These are phyloP conservation scores for Spiromastix sp. DNA, from an alignment of 2,329 filamentous ascomycete species.

Conservation along the genomic window DNA sequence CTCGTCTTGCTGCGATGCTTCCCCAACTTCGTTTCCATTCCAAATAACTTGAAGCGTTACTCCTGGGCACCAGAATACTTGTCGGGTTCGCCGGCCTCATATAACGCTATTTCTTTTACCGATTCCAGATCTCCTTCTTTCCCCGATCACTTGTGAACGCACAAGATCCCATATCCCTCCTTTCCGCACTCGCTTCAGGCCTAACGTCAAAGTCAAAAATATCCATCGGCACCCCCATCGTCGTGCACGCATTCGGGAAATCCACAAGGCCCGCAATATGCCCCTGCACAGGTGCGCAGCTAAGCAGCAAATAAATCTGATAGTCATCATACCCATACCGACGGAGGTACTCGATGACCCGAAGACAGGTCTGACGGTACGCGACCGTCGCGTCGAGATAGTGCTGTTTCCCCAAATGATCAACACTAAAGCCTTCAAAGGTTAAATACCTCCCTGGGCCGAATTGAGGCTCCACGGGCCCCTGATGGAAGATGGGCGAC, in stretches of 20 bases:
- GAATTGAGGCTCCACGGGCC: slow-evolving; percentile 81
- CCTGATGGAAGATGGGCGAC: slow-evolving; percentile 74
- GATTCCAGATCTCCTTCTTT: background rate
- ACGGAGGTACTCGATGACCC: slow-evolving; percentile 68
- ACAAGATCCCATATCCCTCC: slow-evolving; percentile 60
- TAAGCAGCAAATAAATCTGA: slow-evolving; percentile 76
- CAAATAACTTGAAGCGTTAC: too few relatives aligned
- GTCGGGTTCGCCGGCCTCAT: too few relatives aligned
- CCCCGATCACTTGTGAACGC: slow-evolving; percentile 43
- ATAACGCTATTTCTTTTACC: too few relatives aligned
- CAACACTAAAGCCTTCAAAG: slow-evolving; percentile 84
- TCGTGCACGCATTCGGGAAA: slow-evolving; percentile 85
- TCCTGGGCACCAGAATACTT: too few relatives aligned
- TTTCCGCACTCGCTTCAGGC: slow-evolving; percentile 50
- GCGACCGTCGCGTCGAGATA: slow-evolving; percentile 80
- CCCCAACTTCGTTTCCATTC: too few relatives aligned
- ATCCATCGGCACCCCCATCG: slow-evolving; percentile 78
- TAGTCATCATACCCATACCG: slow-evolving; percentile 62
- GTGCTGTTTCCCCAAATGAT: slow-evolving; percentile 79
- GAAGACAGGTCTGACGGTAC: slow-evolving; percentile 69
- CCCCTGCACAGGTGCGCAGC: slow-evolving; percentile 77
- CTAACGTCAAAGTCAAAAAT: slow-evolving; percentile 92
- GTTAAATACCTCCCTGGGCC: slow-evolving; percentile 72
- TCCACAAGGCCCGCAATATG: slow-evolving; percentile 85
- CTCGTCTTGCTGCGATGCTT: too few relatives aligned